Evolutionary conservation across 75 land plant genomes (phyloP), one percentile per base, ranked within the genome.

Genomic region (Pinus taeda): DNA sequence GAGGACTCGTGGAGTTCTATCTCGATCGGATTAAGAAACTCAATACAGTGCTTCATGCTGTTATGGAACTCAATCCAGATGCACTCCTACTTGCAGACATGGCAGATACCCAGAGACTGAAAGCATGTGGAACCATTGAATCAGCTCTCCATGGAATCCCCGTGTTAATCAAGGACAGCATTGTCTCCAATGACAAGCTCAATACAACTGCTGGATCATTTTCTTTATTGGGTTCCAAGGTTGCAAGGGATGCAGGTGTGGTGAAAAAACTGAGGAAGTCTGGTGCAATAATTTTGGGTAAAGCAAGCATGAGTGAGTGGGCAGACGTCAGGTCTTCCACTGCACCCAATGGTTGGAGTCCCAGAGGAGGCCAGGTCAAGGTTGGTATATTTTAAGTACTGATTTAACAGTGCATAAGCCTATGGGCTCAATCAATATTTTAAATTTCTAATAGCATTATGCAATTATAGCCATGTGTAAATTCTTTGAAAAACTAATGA

Each of bases 31-130:
- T 91, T 60, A 14, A 57, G 11, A 17, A 57, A 30, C 80, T 86
- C n/a, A 91, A 91, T 74, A 87, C 89, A 2, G 13, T 55, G 3
- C 86, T 91, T 53, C 78, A 58, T 4, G 83, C 85, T 57, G 87
- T 91, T 12, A 73, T 91, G 12, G 93, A 91, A 74, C 84, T 91
- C n/a, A 89, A 86, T 59, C 93, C 93, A 1, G 42, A 86, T 29
- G 89, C 93, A 12, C 53, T 78, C 12, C 15, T 18, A 49, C 88
- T 77, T 58, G 91, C 87, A 3, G 82, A 83, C 17, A 26, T 63
- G 20, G 91, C 93, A 56, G 91, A 91, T 75, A n/a, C 18, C 37
- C 75, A 84, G 59, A 70, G 84, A 76, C 30, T n/a, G 63, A 60
- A 3, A 18, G n/a, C 49, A 12, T 39, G 73, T n/a, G 39, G 75